Conservation (phyloP, 2,329 filamentous ascomycete species). For the Pezicula rhizophila region DNA sequence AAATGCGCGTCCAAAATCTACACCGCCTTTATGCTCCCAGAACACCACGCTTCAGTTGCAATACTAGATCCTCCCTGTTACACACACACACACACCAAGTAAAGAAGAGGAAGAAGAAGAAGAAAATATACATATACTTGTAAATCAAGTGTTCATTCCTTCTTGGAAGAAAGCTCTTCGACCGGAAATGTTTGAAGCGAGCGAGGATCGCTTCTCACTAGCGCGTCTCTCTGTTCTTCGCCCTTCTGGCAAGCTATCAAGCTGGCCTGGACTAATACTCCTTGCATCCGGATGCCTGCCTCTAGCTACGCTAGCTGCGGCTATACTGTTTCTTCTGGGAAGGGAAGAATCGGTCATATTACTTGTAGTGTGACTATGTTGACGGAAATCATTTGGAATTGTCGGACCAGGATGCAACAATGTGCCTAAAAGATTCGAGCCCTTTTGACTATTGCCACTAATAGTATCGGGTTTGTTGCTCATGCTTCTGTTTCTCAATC, state of each 20-base stretch:
- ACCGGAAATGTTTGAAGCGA: background rate
- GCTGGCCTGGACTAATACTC: background rate
- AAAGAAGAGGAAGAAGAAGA: too few species aligned
- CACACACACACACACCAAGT: too few species aligned
- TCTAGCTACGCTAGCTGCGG: background rate
- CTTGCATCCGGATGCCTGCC: background rate
- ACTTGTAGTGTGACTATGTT: background rate
- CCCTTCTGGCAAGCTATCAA: background rate
- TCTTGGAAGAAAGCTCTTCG: constrained; percentile 4
- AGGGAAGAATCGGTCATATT: too few species aligned
- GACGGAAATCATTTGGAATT: constrained; percentile 17
- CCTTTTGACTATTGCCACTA: background rate
- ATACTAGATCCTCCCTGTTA: too few species aligned
- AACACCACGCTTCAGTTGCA: too few species aligned
- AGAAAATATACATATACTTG: background rate
- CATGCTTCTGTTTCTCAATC: constrained; percentile 9
- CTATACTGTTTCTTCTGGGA: background rate
- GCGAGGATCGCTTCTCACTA: background rate
- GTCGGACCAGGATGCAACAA: constrained; percentile 26
- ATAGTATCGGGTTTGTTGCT: background rate
- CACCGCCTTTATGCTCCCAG: too few species aligned
- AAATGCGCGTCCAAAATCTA: too few species aligned
- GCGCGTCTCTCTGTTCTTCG: background rate
- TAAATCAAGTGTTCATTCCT: background rate
- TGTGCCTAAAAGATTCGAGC: constrained; percentile 20